Percentiles rank a stretch among this genome's conserved stretches.
phyloP scores from a whole-genome alignment of 1,139 yeast genomes.

The Geotrichum aggregatum region DNA sequence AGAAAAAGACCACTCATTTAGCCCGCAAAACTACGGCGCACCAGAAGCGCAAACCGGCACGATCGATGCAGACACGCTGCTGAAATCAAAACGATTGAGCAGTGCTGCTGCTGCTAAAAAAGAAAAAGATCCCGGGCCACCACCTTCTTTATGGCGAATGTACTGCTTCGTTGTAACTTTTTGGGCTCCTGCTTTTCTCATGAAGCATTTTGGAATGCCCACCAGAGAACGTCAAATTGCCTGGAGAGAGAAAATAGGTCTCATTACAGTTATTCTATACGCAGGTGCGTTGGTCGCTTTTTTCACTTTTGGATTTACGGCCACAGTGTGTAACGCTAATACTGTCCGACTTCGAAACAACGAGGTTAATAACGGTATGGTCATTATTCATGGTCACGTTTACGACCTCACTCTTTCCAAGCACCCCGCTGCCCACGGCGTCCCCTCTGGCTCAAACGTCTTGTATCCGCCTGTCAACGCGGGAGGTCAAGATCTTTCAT shows the following conservation, averaged over 20 bases:
- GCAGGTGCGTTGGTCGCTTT: slow-evolving; percentile 79
- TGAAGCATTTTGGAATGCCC: slow-evolving; percentile 70
- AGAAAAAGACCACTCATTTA: slow-evolving; percentile 1
- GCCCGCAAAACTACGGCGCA: slow-evolving; percentile 10
- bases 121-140: slow-evolving; percentile 17
- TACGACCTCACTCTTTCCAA: slow-evolving; percentile 64
- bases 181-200: slow-evolving; percentile 83
- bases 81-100: slow-evolving; percentile 20
- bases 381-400: slow-evolving; percentile 78
- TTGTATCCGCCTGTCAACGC: slow-evolving; percentile 82
- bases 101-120: slow-evolving; percentile 23
- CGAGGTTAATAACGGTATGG: slow-evolving; percentile 54
- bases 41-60: slow-evolving; percentile 5
- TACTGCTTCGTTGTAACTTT: slow-evolving; percentile 79
- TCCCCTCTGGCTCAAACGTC: slow-evolving; percentile 60
- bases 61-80: slow-evolving; percentile 19
- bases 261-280: slow-evolving; percentile 67
- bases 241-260: slow-evolving; percentile 93
- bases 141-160: slow-evolving; percentile 67
- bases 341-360: slow-evolving; percentile 53
- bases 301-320: slow-evolving; percentile 87
- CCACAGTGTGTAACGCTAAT: slow-evolving; percentile 66
- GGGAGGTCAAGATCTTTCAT: slow-evolving; percentile 85
- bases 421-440: slow-evolving; percentile 81
- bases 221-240: slow-evolving; percentile 84